Evolutionary conservation across 495 filamentous ascomycete species (phyloP), one percentile per base, ranked within the genome.

Genomic region (Aspergillus saccharolyticus): DNA sequence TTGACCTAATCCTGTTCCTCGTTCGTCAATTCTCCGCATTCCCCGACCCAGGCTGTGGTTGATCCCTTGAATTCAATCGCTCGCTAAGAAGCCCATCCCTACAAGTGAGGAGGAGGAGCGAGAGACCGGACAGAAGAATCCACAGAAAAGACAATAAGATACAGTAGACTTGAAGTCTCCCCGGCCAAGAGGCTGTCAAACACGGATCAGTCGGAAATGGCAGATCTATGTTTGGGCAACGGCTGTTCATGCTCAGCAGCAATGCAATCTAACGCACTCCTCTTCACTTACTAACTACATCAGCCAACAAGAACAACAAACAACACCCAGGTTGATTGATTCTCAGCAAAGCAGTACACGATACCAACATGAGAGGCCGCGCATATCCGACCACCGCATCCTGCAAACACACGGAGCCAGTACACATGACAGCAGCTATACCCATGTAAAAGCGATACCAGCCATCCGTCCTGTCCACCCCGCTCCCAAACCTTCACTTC

Each of bases 191-290:
- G n/a, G 21, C 22, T 50, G 47, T 30, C 47, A 50, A 50, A 50
- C 47, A 50, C 47, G 47, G 47, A 50, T 50, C 47, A n/a, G 17
- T 24, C 47, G 47, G 47, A 50, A 50, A n/a, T n/a, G 22, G 14
- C 21, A 50, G 15, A 28, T 28, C 21, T 30, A 28, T 28, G 17
- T 50, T 50, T 9, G 22, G 30, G 28, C 28, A 28, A 24, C 30
- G 47, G 22, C 22, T 17, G 22, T 50, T 39, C 22, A 50, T 50
- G 24, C 14, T 30, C 16, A 28, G 47, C 17, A 50, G n/a, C 47
- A 9, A 50, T 50, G 47, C 47, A 28, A 50, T 18, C 47, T 50
- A 50, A 18, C 21, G 22, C 46, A 22, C 15, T 1, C n/a, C 17
- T 50, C 22, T 50, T 4, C n/a, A 9, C 21, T 50, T 18, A 19